Evolutionary conservation across 1,139 yeast species (phyloP), one percentile per base, ranked within the genome.

Genomic region (Chernovozyma aurita): DNA sequence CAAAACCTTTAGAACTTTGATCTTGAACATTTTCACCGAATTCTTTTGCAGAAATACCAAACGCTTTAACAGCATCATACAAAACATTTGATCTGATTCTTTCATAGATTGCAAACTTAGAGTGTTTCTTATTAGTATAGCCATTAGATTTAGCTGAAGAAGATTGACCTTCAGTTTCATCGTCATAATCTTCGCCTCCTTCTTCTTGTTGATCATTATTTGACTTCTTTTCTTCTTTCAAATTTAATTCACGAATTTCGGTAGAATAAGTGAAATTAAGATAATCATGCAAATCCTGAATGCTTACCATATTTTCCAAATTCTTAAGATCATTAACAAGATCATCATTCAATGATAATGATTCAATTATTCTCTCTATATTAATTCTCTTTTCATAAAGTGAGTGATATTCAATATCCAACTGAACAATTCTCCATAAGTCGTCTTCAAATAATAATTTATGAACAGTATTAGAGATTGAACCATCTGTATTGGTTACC

Each of bases 361-460:
- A 64, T 17, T 73, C 68, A 41, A 78, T 78, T 38, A 86, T 64
- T 37, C 72, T 74, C 45, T 73, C 73, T 24, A 84, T 77, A 30
- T 81, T 74, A 38, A 73, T 68, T 55, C 84, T 76, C 64, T 88
- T 90, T 48, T 85, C 88, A 41, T 85, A 70, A 32, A 90, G 65
- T 8, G 95, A 84, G 53, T 90, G 97, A 59, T 80, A 92, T 49
- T 87, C 97, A 46, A 88, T 74, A 55, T 92, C 97, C 36, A 88
- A 72, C 46, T 78, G 82, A 9, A 87, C 83, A 44, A 90, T 81
- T 54, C 92, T 77, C 98, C 98, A 94, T 43, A 92, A 67, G 55
- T 90, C 97, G 57, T 86, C 92, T 61, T 87, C 96, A 38, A 68
- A 74, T 38, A 83, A 60, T 33, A 82, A 65, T 46, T 74, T 74